These are phyloP conservation scores for Pythium sukuiense DNA, from an alignment of 352 stramenopile species.

Conservation along the genomic window DNA sequence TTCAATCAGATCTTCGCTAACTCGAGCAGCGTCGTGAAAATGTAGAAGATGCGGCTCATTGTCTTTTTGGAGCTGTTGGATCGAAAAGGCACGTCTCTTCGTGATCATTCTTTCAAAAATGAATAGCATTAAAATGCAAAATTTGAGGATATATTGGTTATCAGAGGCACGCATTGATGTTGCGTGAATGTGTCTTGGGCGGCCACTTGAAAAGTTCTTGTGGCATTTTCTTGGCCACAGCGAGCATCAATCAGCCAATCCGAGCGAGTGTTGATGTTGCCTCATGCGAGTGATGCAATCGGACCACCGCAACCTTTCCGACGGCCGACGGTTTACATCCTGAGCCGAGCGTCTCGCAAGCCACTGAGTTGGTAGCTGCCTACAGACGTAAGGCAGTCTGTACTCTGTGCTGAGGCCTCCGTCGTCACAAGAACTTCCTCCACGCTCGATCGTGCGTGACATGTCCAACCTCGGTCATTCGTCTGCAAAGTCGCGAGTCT, in stretches of 20 bases:
- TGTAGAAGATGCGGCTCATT: neutral
- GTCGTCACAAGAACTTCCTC: constrained; percentile 19
- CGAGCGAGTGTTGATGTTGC: constrained; percentile 24
- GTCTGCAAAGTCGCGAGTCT: neutral
- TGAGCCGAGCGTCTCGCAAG: constrained; percentile 5
- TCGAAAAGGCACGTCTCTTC: constrained; percentile 28
- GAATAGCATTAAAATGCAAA: neutral
- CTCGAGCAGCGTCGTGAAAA: neutral
- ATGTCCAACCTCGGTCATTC: constrained; percentile 6
- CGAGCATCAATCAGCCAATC: constrained; percentile 19
- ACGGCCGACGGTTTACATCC: constrained; percentile 15
- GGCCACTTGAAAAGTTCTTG: constrained; percentile 25
- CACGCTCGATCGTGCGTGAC: neutral
- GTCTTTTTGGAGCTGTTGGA: neutral
- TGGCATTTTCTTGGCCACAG: constrained; percentile 7
- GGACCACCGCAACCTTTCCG: neutral
- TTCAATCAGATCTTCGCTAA: neutral
- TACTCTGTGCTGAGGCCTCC: no score
- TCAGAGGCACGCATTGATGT: constrained; percentile 5
- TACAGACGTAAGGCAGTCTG: no score
- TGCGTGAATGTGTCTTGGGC: constrained; percentile 18
- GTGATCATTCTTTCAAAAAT: neutral
- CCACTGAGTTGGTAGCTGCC: neutral
- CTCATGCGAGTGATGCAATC: constrained; percentile 26
- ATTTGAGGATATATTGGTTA: neutral